A percentile compares a stretch with the other conserved stretches of the same genome.
Evolutionary conservation across 1,284 basidiomycete genomes (phyloP).

Genomic region (Amylostereum areolatum): DNA sequence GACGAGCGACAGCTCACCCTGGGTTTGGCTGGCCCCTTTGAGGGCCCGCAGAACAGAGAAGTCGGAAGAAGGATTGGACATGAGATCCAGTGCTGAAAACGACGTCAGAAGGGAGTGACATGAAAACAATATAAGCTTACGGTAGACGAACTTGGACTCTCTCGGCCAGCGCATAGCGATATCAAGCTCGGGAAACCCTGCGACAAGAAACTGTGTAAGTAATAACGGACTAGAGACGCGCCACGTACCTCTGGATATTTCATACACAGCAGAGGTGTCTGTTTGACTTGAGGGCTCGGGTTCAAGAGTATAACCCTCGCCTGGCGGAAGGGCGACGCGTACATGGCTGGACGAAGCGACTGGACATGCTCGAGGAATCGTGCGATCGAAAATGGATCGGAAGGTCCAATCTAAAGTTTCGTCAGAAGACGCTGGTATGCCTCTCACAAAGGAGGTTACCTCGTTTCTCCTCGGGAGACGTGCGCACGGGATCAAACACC

Average conservation of each 20-base stretch:
- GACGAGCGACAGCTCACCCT: slow-evolving; percentile 64
- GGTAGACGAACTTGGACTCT: slow-evolving; percentile 47
- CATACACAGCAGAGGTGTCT: slow-evolving; percentile 37
- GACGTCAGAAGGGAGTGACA: slow-evolving; percentile 1
- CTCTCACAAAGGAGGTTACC: slow-evolving; percentile 34
- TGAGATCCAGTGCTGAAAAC: slow-evolving; percentile 21
- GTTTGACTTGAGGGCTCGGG: slow-evolving; percentile 40
- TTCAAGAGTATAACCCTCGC: slow-evolving; percentile 35
- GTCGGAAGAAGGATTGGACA: slow-evolving; percentile 20
- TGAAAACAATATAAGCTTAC: slow-evolving; percentile 30
- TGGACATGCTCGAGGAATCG: slow-evolving; percentile 57
- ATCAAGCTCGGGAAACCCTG: slow-evolving; percentile 34
- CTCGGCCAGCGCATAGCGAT: slow-evolving; percentile 51
- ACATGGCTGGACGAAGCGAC: slow-evolving; percentile 50
- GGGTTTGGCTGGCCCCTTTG: slow-evolving; percentile 72
- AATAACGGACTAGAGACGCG: slow-evolving; percentile 2
- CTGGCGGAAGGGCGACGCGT: slow-evolving; percentile 38
- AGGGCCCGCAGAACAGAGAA: slow-evolving; percentile 71
- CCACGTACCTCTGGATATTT: slow-evolving; percentile 39
- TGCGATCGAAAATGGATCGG: slow-evolving; percentile 64
- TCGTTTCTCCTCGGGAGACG: slow-evolving; percentile 41
- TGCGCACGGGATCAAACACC: slow-evolving; percentile 75
- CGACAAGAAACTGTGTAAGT: slow-evolving; percentile 11
- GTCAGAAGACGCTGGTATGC: neutral
- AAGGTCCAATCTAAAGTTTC: slow-evolving; percentile 69